Conservation (phyloP, 169 alveolate species). For the Neospora caninum region DNA sequence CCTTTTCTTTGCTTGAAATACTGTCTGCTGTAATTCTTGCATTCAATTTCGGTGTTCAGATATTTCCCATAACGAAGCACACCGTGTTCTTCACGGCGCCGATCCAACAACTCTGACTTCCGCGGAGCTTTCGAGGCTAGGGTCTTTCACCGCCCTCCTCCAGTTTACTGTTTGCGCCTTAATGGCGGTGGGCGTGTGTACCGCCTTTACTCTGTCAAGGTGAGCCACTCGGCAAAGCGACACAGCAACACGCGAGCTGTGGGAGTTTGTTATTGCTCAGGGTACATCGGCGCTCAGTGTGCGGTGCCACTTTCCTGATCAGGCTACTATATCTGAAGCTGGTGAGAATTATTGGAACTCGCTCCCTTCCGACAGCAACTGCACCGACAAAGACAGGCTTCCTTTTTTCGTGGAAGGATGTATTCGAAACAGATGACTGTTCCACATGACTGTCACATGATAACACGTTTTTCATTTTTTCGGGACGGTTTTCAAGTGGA, state of each 20-base stretch:
- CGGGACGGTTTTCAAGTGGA: neutral
- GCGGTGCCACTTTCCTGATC: neutral
- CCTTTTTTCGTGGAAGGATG: neutral
- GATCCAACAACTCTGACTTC: neutral
- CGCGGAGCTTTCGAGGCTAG: constrained; percentile 13
- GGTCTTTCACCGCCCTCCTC: constrained; percentile 9
- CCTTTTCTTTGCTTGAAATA: neutral
- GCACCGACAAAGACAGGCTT: neutral
- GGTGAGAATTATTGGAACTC: neutral
- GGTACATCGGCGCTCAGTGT: neutral
- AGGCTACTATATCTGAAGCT: neutral
- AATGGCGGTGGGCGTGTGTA: neutral
- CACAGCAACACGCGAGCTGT: neutral
- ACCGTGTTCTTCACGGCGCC: constrained; percentile 23
- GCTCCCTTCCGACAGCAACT: neutral
- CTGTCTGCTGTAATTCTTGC: neutral
- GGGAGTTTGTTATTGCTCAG: neutral
- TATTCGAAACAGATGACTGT: neutral
- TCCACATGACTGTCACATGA: neutral
- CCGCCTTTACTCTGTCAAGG: neutral
- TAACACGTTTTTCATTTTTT: neutral
- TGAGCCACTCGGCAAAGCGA: neutral
- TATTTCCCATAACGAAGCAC: constrained; percentile 35
- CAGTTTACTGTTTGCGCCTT: constrained; percentile 22
- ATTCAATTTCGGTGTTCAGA: neutral